Conservation (phyloP, 2,329 filamentous ascomycete genomes). For the Pseudogymnoascus sp. region DNA sequence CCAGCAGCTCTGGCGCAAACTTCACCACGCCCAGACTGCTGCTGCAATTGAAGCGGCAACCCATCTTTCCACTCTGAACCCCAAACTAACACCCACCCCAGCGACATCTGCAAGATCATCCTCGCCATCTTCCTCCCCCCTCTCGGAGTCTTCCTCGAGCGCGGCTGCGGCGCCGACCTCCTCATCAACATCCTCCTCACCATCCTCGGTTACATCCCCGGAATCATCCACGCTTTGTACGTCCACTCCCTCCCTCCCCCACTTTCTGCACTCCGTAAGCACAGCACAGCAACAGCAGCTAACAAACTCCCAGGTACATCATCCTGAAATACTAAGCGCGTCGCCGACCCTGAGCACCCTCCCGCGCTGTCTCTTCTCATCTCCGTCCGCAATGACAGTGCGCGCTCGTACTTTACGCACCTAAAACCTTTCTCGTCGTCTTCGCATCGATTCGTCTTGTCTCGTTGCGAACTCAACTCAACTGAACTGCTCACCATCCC, state of each 20-base stretch:
- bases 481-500: not conserved
- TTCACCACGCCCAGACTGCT: not conserved
- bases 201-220: constrained; percentile 66
- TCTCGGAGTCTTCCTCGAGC: constrained; percentile 89
- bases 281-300: constrained; percentile 13
- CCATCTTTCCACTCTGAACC: not conserved
- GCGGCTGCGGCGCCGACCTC: constrained; percentile 77
- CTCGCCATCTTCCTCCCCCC: constrained; percentile 85
- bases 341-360: not conserved
- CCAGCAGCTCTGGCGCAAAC: not conserved
- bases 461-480: not conserved
- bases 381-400: not conserved
- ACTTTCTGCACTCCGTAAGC: not conserved
- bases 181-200: constrained; percentile 90
- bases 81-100: constrained; percentile 26
- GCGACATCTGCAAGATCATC: constrained; percentile 75
- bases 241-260: constrained; percentile 28
- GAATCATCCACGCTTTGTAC: constrained; percentile 86
- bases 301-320: constrained; percentile 53
- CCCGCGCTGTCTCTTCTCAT: not conserved
- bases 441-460: not conserved
- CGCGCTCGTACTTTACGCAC: not conserved
- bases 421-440: not conserved
- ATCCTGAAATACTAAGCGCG: constrained; percentile 72
- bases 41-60: not conserved